Conservation (phyloP, 345 rosid species). For the Garcia nutans region DNA sequence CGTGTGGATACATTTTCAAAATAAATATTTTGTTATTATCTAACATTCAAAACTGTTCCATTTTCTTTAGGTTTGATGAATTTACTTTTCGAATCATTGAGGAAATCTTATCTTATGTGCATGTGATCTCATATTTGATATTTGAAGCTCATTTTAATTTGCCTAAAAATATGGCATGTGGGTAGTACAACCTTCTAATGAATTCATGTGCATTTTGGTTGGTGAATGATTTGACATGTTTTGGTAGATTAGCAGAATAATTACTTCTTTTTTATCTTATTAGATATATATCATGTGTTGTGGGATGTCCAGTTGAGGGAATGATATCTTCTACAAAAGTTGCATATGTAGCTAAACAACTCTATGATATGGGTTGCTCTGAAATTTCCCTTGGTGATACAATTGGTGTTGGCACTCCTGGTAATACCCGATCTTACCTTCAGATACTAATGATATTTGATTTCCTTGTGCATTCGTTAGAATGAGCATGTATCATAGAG, state of each 20-base stretch:
- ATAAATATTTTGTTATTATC: too few species aligned
- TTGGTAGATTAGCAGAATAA: not conserved
- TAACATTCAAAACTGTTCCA: not conserved
- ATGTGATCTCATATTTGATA: not conserved
- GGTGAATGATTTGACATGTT: not conserved
- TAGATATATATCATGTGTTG: slow-evolving; percentile 94
- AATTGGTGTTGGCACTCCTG: slow-evolving; percentile 90
- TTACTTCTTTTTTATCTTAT: slow-evolving; percentile 14
- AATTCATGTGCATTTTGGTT: too few species aligned
- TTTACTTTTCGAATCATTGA: not conserved
- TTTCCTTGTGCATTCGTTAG: not conserved
- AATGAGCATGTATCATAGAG: not conserved
- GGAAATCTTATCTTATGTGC: not conserved
- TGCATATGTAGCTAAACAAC: slow-evolving; percentile 83
- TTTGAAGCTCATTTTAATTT: not conserved
- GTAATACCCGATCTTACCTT: slow-evolving; percentile 40
- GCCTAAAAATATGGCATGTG: not conserved
- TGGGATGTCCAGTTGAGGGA: slow-evolving; percentile 83
- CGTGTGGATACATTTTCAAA: not conserved
- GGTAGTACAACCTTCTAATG: too few species aligned
- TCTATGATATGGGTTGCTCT: slow-evolving; percentile 87
- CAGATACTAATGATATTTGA: not conserved
- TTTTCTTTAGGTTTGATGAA: not conserved
- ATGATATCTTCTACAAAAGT: slow-evolving; percentile 49
- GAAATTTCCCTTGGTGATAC: slow-evolving; percentile 91